phyloP scores from a whole-genome alignment of 2,329 filamentous ascomycete genomes.

The Epichloe baconii region DNA sequence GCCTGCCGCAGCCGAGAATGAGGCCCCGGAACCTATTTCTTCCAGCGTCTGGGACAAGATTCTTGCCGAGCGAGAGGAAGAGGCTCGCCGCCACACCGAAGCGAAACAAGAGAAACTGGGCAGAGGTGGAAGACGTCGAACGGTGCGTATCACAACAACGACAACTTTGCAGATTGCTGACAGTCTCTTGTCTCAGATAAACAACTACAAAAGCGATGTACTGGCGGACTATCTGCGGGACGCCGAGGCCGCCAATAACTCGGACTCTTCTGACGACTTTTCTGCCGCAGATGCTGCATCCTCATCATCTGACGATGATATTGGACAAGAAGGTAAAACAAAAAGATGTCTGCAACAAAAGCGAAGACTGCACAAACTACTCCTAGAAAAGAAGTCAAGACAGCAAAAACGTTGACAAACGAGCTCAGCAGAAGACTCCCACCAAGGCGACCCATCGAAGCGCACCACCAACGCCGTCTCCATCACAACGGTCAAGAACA shows the following conservation, averaged over 20 bases:
- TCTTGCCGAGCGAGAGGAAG: slow-evolving; percentile 65
- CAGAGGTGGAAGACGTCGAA: slow-evolving; percentile 63
- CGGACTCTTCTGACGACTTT: slow-evolving; percentile 23
- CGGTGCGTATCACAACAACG: slow-evolving; percentile 13
- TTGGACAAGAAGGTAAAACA: slow-evolving; percentile 22
- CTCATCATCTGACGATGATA: slow-evolving; percentile 17
- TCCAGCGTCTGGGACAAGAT: slow-evolving; percentile 82
- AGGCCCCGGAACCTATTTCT: slow-evolving; percentile 43
- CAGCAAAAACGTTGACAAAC: slow-evolving; percentile 21
- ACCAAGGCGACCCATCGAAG: not conserved
- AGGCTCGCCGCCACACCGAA: slow-evolving; percentile 60
- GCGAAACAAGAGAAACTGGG: slow-evolving; percentile 63
- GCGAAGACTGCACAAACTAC: slow-evolving; percentile 12
- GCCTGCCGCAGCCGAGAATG: slow-evolving; percentile 33
- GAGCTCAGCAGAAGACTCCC: slow-evolving; percentile 6
- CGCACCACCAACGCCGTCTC: not conserved
- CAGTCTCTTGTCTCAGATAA: slow-evolving; percentile 12
- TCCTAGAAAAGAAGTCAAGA: slow-evolving; percentile 13
- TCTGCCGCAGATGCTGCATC: slow-evolving; percentile 16
- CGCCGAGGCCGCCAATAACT: slow-evolving; percentile 15
- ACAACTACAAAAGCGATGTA: slow-evolving; percentile 22
- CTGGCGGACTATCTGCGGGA: slow-evolving; percentile 12
- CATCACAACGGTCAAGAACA: not conserved
- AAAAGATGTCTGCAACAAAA: slow-evolving; percentile 14
- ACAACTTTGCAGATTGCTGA: not conserved